A percentile compares a stretch with the other conserved stretches of the same genome.
Evolutionary conservation across 495 filamentous ascomycete genomes (phyloP).

Genomic region (Trichoderma virens): DNA sequence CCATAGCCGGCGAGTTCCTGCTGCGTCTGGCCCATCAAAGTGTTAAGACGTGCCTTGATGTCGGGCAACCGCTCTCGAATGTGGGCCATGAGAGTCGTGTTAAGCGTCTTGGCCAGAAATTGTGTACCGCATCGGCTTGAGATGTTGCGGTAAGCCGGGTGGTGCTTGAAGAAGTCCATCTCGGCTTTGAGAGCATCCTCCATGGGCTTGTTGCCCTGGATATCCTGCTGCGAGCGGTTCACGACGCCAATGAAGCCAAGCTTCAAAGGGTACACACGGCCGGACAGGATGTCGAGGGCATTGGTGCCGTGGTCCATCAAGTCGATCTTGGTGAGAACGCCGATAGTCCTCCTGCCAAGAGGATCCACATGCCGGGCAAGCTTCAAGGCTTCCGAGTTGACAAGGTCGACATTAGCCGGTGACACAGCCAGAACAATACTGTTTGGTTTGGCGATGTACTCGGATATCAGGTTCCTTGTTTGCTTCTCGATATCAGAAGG

Average conservation of each 20-base stretch:
- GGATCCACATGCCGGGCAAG: slow-evolving; percentile 95
- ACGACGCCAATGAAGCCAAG: slow-evolving; percentile 97
- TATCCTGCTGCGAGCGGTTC: slow-evolving; percentile 97
- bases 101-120: slow-evolving; percentile 90
- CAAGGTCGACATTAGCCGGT: slow-evolving; percentile 94
- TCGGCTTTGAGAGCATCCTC: slow-evolving; percentile 85
- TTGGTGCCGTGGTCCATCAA: slow-evolving; percentile 99
- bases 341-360: slow-evolving; percentile 89
- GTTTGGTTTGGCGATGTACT: slow-evolving; percentile 99
- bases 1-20: slow-evolving; percentile 98
- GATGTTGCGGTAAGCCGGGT: slow-evolving; percentile 96
- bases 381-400: slow-evolving; percentile 97
- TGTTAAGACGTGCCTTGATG: slow-evolving; percentile 96
- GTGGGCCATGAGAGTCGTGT: slow-evolving; percentile 89
- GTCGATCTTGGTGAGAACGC: slow-evolving; percentile 94
- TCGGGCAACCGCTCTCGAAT: slow-evolving; percentile 94
- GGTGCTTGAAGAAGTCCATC: slow-evolving; percentile 90
- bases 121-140: slow-evolving; percentile 90
- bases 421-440: slow-evolving; percentile 97
- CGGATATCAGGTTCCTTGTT: slow-evolving; percentile 89
- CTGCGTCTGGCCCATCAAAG: slow-evolving; percentile 97
- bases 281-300: slow-evolving; percentile 91
- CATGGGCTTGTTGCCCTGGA: slow-evolving; percentile 87
- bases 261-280: slow-evolving; percentile 93
- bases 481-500: slow-evolving; percentile 98